Evolutionary conservation across 805 yeast genomes (phyloP).

Genomic region (Saccharomyces mikatae): DNA sequence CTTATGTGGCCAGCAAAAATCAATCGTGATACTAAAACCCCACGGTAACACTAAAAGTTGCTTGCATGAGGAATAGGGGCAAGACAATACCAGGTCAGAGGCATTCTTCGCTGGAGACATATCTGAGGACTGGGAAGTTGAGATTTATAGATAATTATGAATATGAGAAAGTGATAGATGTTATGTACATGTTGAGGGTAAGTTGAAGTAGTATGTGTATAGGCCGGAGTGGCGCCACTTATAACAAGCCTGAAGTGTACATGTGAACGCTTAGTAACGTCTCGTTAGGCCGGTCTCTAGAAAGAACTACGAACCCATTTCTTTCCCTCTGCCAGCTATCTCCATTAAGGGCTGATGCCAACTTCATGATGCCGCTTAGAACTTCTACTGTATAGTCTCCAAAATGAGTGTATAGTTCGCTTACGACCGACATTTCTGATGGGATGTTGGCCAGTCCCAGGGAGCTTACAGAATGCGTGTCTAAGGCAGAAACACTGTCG

Average conservation of each 20-base stretch:
- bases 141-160: background rate
- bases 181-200: background rate
- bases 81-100: background rate
- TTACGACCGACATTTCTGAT: background rate
- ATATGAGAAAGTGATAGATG: background rate
- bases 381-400: background rate
- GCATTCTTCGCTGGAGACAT: background rate
- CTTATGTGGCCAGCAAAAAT: background rate
- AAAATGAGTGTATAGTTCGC: background rate
- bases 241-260: background rate
- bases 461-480: background rate
- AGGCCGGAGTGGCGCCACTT: background rate
- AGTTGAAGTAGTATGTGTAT: background rate
- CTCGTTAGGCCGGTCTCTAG: background rate
- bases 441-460: background rate
- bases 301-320: background rate
- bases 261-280: background rate
- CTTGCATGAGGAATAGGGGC: background rate
- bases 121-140: background rate
- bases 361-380: background rate
- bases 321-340: background rate
- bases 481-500: background rate
- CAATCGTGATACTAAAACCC: background rate
- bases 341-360: background rate
- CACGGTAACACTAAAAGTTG: background rate